A percentile compares a stretch with the other conserved stretches of the same genome.
phyloP scores from a whole-genome alignment of 2,329 filamentous ascomycete genomes.

The Exophiala lecanii-corni region DNA sequence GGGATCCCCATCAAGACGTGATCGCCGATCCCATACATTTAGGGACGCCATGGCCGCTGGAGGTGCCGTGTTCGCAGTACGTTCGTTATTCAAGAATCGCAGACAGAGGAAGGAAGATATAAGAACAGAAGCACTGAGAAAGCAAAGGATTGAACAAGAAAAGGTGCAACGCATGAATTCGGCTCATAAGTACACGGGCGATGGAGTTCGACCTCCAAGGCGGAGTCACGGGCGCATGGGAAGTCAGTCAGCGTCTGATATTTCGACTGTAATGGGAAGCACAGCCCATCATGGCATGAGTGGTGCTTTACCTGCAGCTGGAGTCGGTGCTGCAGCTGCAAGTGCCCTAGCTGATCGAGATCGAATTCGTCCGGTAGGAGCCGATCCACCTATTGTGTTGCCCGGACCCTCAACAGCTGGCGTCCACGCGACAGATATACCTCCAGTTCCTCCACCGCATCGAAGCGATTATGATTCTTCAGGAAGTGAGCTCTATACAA shows the following conservation, averaged over 20 bases:
- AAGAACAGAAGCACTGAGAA: slow-evolving; percentile 52
- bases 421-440: slow-evolving; percentile 32
- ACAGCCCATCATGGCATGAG: slow-evolving; percentile 17
- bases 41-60: slow-evolving; percentile 61
- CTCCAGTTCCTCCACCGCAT: slow-evolving; percentile 39
- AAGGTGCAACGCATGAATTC: slow-evolving; percentile 50
- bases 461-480: slow-evolving; percentile 31
- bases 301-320: slow-evolving; percentile 16
- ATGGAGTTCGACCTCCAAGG: slow-evolving; percentile 49
- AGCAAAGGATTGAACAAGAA: slow-evolving; percentile 50
- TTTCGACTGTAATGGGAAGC: slow-evolving; percentile 20
- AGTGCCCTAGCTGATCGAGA: slow-evolving; percentile 25
- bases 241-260: slow-evolving; percentile 26
- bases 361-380: slow-evolving; percentile 28
- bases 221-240: slow-evolving; percentile 20
- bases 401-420: slow-evolving; percentile 27
- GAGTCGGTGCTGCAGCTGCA: slow-evolving; percentile 23
- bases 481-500: slow-evolving; percentile 31
- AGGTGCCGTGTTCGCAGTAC: slow-evolving; percentile 58
- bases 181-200: slow-evolving; percentile 64
- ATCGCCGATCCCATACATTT: slow-evolving; percentile 44
- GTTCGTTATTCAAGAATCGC: slow-evolving; percentile 58
- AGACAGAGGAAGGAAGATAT: slow-evolving; percentile 54
- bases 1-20: slow-evolving; percentile 33
- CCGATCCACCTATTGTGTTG: slow-evolving; percentile 31